Evolutionary conservation across 108 stramenopile species (phyloP), one percentile per base, ranked within the genome.

Genomic region (Cyclotella choctawhatcheeana): DNA sequence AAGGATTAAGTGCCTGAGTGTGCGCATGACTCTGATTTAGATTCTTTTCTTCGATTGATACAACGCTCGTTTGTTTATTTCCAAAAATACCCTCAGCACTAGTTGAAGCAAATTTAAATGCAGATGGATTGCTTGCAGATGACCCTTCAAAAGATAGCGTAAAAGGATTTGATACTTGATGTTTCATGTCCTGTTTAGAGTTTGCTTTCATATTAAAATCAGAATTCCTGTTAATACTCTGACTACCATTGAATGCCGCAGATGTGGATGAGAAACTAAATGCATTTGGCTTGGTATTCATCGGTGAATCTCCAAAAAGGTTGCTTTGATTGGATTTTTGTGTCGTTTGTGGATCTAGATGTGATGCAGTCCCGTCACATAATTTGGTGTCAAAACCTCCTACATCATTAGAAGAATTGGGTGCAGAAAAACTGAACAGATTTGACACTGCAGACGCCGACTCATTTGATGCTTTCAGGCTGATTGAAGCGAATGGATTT

Each of bases 101-200:
- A 2, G 37, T 25, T 22, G 40, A 3, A 27, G 59, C 1, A 60
- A 60, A 60, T 43, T 24, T 60, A 43, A 60, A 60, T 25, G 59
- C 37, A 37, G 33, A 59, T 27, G 25, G 48, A 52, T 31, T 58
- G 0, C 0, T 12, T 27, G 20, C 6, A 30, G 59, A 43, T 40
- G 34, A 40, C 22, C 35, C 21, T 43, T 3, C 20, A 21, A 24
- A 40, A 43, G 59, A 55, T 55, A 27, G 6, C 6, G 54, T 7
- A 7, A 37, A 37, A 35, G 58, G 35, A 21, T n/a, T 59, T 18
- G 59, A 12, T 60, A 8, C 13, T 6, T n/a, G n/a, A n/a, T n/a
- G n/a, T n/a, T n/a, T n/a, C n/a, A n/a, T n/a, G n/a, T n/a, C n/a
- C n/a, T n/a, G n/a, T n/a, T n/a, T n/a, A n/a, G n/a, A n/a, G n/a